Evolutionary conservation across 441 rosid genomes (phyloP).

Genomic region (Adansonia grandidieri): DNA sequence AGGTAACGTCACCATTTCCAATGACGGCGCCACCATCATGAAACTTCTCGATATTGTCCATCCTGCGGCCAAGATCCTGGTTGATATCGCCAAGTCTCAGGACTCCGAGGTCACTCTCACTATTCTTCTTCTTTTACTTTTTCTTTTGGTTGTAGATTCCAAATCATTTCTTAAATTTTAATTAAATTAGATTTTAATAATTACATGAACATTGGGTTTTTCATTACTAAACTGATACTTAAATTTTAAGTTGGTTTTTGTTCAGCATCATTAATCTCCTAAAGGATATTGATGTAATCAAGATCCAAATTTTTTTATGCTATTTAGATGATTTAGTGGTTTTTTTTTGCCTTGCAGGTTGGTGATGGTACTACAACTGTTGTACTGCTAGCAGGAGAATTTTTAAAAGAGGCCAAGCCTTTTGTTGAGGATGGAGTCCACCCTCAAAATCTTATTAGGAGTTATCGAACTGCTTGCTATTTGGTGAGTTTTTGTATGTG

Average conservation of each 20-base stretch:
- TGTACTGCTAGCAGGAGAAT: slow-evolving; percentile 93
- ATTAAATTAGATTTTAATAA: neutral
- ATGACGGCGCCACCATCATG: slow-evolving; percentile 99
- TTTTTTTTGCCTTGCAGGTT: slow-evolving; percentile 48
- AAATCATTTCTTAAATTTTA: neutral
- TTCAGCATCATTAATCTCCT: neutral
- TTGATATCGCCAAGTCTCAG: slow-evolving; percentile 97
- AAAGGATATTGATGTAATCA: neutral
- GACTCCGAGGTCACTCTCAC: slow-evolving; percentile 74
- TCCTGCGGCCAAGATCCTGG: slow-evolving; percentile 98
- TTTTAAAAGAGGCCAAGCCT: slow-evolving; percentile 96
- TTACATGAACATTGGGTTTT: neutral
- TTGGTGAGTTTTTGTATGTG: slow-evolving; percentile 45
- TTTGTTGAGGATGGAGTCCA: slow-evolving; percentile 97
- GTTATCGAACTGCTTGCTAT: slow-evolving; percentile 79
- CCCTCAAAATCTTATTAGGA: slow-evolving; percentile 86
- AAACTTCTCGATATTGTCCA: slow-evolving; percentile 94
- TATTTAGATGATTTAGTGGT: neutral
- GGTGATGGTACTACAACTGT: slow-evolving; percentile 99
- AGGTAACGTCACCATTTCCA: slow-evolving; percentile 90
- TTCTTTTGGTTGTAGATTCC: neutral
- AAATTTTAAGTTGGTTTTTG: neutral
- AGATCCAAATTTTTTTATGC: neutral
- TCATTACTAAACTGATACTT: neutral
- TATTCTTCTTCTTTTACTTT: neutral